phyloP scores from a whole-genome alignment of 176 grass and related monocot species.

The Cymbopogon citratus region DNA sequence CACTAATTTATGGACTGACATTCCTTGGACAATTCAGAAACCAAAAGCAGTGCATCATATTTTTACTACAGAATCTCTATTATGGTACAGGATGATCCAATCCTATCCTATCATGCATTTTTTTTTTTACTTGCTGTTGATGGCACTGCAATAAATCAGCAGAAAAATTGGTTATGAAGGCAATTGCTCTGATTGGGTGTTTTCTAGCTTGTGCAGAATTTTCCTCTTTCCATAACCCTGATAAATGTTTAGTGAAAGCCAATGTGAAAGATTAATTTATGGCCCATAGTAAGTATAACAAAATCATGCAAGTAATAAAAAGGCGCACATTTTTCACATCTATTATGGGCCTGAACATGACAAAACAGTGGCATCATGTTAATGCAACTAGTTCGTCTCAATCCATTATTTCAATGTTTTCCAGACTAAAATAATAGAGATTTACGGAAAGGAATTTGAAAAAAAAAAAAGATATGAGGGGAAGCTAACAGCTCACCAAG shows the following conservation, averaged over 20 bases:
- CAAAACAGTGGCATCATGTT: background rate
- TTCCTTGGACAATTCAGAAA: background rate
- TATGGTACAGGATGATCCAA: background rate
- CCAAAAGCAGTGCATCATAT: background rate
- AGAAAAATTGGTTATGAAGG: background rate
- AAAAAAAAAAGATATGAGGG: slow-evolving; percentile 5
- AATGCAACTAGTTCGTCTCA: background rate
- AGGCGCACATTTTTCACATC: background rate
- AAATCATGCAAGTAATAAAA: slow-evolving; percentile 4
- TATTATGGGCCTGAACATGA: background rate
- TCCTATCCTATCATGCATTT: background rate
- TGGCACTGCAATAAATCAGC: background rate
- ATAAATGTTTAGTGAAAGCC: background rate
- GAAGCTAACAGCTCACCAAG: slow-evolving; percentile 34
- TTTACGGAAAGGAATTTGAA: slow-evolving; percentile 12
- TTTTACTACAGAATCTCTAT: background rate
- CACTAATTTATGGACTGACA: background rate
- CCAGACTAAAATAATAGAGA: no score
- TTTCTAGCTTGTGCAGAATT: background rate
- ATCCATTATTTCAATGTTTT: slow-evolving; percentile 26
- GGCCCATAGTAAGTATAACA: background rate
- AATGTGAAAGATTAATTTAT: background rate
- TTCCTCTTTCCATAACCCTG: background rate
- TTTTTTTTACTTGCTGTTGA: background rate
- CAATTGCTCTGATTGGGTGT: background rate